Evolutionary conservation across 139 green algal genomes (phyloP).

Genomic region (Pseudopediastrum boryanum): DNA sequence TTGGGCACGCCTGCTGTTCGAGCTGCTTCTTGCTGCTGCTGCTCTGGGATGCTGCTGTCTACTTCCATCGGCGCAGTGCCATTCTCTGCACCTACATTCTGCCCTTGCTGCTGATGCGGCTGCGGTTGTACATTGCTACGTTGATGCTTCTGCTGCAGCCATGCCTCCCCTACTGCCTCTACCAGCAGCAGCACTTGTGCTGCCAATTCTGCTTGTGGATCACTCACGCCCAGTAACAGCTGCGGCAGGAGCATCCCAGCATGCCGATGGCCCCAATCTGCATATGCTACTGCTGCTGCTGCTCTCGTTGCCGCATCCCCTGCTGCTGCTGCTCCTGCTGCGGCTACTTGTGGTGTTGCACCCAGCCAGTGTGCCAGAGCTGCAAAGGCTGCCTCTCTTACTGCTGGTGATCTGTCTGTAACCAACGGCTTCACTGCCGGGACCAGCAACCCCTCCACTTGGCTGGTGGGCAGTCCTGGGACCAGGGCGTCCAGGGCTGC

Average conservation of each 20-base stretch:
- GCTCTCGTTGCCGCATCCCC: background rate
- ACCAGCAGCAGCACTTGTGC: conserved; percentile 13
- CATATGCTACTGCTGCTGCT: background rate
- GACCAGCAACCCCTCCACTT: conserved; percentile 37
- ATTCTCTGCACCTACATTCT: background rate
- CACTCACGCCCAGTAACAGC: conserved; percentile 70
- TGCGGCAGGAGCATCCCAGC: conserved; percentile 61
- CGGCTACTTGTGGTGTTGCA: background rate
- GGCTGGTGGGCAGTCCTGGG: conserved; percentile 31
- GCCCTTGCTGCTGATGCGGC: background rate
- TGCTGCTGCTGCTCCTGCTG: conserved; percentile 9
- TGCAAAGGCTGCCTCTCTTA: conserved; percentile 58
- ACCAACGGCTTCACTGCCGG: conserved; percentile 54
- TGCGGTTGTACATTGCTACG: no score
- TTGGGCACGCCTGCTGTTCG: background rate
- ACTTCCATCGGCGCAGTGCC: conserved; percentile 4
- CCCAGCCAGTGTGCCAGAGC: conserved; percentile 65
- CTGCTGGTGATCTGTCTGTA: conserved; percentile 52
- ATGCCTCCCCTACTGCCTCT: background rate
- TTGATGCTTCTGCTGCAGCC: conserved; percentile 18
- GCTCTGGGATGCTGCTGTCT: conserved; percentile 3
- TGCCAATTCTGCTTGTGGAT: conserved; percentile 42
- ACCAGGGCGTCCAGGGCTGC: conserved; percentile 64
- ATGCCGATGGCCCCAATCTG: background rate
- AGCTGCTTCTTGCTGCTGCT: background rate